A percentile compares a stretch with the other conserved stretches of the same genome.
phyloP scores from a whole-genome alignment of 2,329 filamentous ascomycete species.

The Fusarium succisae region DNA sequence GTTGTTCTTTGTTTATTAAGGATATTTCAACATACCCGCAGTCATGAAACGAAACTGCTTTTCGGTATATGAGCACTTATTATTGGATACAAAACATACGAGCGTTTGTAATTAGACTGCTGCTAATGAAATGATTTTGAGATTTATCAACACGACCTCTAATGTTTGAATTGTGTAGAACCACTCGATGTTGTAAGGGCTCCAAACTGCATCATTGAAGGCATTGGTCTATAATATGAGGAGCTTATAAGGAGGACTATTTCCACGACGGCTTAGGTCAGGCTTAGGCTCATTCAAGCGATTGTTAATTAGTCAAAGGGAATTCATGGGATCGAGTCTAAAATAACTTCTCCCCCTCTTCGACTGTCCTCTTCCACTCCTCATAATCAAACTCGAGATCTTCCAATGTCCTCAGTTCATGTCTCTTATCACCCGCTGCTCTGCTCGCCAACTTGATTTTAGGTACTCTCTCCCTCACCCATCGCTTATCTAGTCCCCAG shows the following conservation, averaged over 20 bases:
- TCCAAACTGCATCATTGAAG: background rate
- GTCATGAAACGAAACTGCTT: background rate
- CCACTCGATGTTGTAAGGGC: background rate
- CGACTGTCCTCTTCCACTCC: constrained; percentile 40
- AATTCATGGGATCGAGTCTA: background rate
- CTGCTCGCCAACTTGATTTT: constrained; percentile 53
- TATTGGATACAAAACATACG: background rate
- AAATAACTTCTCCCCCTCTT: constrained; percentile 31
- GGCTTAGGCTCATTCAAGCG: background rate
- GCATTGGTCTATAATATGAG: background rate
- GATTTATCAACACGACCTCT: too few species aligned
- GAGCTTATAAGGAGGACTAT: background rate
- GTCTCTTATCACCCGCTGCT: constrained; percentile 47
- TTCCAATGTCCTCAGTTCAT: constrained; percentile 47
- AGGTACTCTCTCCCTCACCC: constrained; percentile 52
- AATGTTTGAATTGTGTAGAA: background rate
- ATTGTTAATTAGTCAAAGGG: background rate
- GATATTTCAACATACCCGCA: background rate
- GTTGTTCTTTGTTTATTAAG: background rate
- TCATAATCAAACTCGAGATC: constrained; percentile 53
- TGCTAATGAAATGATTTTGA: background rate
- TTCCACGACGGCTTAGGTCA: background rate
- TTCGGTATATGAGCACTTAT: background rate
- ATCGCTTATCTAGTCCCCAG: constrained; percentile 52
- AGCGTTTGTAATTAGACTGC: constrained; percentile 5